A percentile compares a stretch with the other conserved stretches of the same genome.
These are phyloP conservation scores for Thelonectria blattea DNA, from an alignment of 2,329 filamentous ascomycete genomes.

Conservation along the genomic window DNA sequence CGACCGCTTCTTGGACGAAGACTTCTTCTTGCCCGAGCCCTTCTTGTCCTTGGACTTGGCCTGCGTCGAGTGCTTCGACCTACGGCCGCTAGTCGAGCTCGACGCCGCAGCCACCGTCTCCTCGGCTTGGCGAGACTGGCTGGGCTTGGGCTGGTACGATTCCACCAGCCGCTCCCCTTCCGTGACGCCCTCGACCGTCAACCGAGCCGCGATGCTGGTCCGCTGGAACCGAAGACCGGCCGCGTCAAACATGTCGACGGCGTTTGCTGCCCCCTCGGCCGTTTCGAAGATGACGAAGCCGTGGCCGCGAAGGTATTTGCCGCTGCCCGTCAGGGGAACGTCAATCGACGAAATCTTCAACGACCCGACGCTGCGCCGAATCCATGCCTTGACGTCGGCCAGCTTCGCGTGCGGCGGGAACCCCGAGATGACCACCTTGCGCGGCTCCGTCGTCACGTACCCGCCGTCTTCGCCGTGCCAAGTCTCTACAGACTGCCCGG, in stretches of 20 bases:
- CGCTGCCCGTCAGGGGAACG: constrained; percentile 33
- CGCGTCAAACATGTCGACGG: constrained; percentile 36
- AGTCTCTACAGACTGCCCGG: not conserved
- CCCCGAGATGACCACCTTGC: constrained; percentile 37
- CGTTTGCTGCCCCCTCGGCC: constrained; percentile 29
- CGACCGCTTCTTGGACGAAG: constrained; percentile 1
- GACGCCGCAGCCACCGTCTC: constrained; percentile 19
- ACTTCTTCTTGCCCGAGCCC: constrained; percentile 19
- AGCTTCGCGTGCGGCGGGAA: constrained; percentile 32
- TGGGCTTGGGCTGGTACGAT: constrained; percentile 1
- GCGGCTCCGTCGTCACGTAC: constrained; percentile 24
- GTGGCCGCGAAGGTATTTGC: constrained; percentile 36
- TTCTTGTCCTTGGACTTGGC: constrained; percentile 9
- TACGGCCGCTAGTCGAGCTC: constrained; percentile 13
- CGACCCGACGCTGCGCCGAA: constrained; percentile 34
- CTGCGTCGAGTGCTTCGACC: constrained; percentile 25
- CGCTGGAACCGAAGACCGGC: constrained; percentile 34
- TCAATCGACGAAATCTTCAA: constrained; percentile 32
- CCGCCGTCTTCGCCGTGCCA: constrained; percentile 6
- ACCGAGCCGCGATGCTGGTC: constrained; percentile 31
- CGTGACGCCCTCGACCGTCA: constrained; percentile 28
- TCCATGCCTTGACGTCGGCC: constrained; percentile 39
- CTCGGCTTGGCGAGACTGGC: constrained; percentile 2
- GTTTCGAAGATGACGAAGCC: constrained; percentile 36
- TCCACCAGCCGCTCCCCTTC: constrained; percentile 3